Evolutionary conservation across 140 eudicot genomes (phyloP).

Genomic region (Stevia rebaudiana): DNA sequence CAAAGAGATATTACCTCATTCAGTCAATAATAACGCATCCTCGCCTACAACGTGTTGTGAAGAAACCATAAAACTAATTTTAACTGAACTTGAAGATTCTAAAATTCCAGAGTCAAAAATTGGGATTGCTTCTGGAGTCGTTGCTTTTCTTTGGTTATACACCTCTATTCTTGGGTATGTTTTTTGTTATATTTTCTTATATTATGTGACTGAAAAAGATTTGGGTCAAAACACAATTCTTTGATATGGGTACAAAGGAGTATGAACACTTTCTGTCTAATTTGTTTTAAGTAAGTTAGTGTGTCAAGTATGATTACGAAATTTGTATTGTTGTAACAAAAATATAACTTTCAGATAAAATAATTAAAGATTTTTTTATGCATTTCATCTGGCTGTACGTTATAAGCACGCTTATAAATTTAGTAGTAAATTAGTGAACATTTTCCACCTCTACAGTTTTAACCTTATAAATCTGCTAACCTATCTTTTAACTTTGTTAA

Average conservation of each 20-base stretch:
- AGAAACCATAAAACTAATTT: conserved; percentile 49
- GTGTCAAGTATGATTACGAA: background rate
- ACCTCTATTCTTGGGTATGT: conserved; percentile 79
- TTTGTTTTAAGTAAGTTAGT: background rate
- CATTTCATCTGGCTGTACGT: background rate
- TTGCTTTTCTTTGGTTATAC: conserved; percentile 92
- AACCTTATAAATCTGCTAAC: background rate
- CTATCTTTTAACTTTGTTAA: too few relatives aligned
- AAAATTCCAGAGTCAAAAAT: conserved; percentile 68
- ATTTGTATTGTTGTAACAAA: background rate
- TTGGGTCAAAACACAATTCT: background rate
- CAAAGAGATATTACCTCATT: conserved; percentile 51
- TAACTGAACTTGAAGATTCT: conserved; percentile 56
- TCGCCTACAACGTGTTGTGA: conserved; percentile 69
- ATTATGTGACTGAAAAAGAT: background rate
- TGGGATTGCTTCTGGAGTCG: conserved; percentile 76
- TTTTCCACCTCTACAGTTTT: background rate
- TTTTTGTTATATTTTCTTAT: conserved; percentile 6
- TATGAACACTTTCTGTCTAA: background rate
- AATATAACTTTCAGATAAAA: background rate
- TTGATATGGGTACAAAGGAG: background rate
- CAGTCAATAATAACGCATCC: conserved; percentile 36
- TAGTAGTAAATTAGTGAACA: background rate
- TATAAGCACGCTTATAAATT: background rate
- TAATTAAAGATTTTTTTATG: background rate